phyloP scores from a whole-genome alignment of 78 protist species.

The Pigoraptor vietnamica region DNA sequence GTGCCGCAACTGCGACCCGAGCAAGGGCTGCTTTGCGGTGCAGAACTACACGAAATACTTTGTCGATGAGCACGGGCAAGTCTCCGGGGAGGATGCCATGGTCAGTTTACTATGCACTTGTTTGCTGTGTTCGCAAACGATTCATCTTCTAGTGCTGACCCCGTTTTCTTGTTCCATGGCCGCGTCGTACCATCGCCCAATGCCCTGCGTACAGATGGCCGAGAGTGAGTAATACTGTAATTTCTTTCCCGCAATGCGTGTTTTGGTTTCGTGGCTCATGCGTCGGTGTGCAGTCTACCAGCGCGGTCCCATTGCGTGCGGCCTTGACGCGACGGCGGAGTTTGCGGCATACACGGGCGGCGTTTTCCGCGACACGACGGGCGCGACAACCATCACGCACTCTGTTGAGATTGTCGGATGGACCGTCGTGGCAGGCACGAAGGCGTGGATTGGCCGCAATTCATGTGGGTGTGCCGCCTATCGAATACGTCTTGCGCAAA shows the following conservation, averaged over 20 bases:
- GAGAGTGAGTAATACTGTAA: too few species aligned
- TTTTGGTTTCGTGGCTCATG: too few species aligned
- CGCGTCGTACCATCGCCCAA: too few species aligned
- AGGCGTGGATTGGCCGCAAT: too few species aligned
- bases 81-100: conserved; percentile 39
- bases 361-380: conserved; percentile 17
- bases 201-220: too few species aligned
- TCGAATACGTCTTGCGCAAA: too few species aligned
- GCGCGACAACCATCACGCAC: conserved; percentile 40
- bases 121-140: too few species aligned
- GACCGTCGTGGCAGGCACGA: conserved; percentile 8
- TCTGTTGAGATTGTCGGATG: not conserved
- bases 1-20: too few species aligned
- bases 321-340: conserved; percentile 29
- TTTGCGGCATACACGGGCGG: conserved; percentile 46
- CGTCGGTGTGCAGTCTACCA: conserved; percentile 39
- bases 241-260: too few species aligned
- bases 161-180: too few species aligned
- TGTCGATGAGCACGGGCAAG: conserved; percentile 36
- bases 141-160: too few species aligned
- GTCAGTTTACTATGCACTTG: too few species aligned
- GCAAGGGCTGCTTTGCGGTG: conserved; percentile 11
- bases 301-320: conserved; percentile 54
- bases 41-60: not conserved
- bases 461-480: not conserved